A percentile compares a stretch with the other conserved stretches of the same genome.
Conservation (phyloP, 768 basidiomycete genomes). For the Dictyophora rubrovolvata region DNA sequence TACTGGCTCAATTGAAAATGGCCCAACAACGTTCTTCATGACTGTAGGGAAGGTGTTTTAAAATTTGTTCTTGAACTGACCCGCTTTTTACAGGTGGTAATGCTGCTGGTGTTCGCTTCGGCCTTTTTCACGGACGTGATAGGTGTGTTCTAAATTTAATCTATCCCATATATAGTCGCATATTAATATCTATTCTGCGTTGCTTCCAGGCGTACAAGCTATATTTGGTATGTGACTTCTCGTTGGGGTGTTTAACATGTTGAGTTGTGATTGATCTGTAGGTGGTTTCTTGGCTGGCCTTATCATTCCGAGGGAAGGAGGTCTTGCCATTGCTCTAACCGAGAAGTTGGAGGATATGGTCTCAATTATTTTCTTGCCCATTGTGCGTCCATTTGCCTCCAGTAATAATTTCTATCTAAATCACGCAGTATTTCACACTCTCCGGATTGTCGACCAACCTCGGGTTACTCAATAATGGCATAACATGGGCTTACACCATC, state of each 20-base stretch:
- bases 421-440: conserved; percentile 72
- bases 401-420: not conserved
- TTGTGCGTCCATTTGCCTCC: conserved; percentile 36
- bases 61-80: conserved; percentile 2
- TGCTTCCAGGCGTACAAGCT: conserved; percentile 46
- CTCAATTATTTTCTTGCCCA: conserved; percentile 76
- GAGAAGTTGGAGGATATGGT: conserved; percentile 98
- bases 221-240: conserved; percentile 56
- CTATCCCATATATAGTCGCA: not conserved
- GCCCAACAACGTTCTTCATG: conserved; percentile 86
- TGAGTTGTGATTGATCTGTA: conserved; percentile 15
- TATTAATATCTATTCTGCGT: not conserved
- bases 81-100: conserved; percentile 26
- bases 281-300: conserved; percentile 76
- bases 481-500: conserved; percentile 83
- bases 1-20: conserved; percentile 73
- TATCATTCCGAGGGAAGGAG: conserved; percentile 80
- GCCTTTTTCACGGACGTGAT: conserved; percentile 93
- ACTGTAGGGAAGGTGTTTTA: conserved; percentile 29
- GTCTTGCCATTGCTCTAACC: conserved; percentile 76
- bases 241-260: not conserved
- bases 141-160: conserved; percentile 28
- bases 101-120: conserved; percentile 71
- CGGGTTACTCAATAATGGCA: conserved; percentile 72
- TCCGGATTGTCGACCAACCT: conserved; percentile 88